Evolutionary conservation across 179 eudicot species (phyloP).

Genomic region (Actinidia arguta): DNA sequence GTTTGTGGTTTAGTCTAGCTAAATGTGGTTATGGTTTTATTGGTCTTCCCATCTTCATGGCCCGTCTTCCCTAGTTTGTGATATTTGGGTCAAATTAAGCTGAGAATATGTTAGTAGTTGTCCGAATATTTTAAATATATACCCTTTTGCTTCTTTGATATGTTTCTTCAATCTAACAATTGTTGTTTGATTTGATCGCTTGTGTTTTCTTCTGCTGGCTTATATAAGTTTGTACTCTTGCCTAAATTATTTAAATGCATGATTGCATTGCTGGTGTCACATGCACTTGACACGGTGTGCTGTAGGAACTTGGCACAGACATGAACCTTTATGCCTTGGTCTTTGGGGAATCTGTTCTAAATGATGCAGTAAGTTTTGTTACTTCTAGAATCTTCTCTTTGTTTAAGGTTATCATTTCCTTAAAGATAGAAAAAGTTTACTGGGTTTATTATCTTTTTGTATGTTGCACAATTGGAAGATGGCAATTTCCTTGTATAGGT

Average conservation of each 20-base stretch:
- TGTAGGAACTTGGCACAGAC: slow-evolving; percentile 97
- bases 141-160: not conserved
- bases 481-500: slow-evolving; percentile 99
- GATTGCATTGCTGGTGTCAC: slow-evolving; percentile 11
- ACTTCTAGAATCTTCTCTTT: slow-evolving; percentile 20
- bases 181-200: not conserved
- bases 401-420: slow-evolving; percentile 16
- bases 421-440: slow-evolving; percentile 27
- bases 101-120: not conserved
- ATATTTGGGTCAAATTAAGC: not conserved
- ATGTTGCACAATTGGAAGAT: slow-evolving; percentile 63
- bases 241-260: not conserved
- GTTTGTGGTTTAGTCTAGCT: not conserved
- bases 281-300: slow-evolving; percentile 14
- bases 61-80: too few relatives aligned
- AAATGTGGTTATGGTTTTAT: not conserved
- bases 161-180: not conserved
- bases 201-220: not conserved
- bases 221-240: not conserved
- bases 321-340: slow-evolving; percentile 96
- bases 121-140: not conserved
- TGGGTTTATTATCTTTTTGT: slow-evolving; percentile 27
- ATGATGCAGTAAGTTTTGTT: slow-evolving; percentile 87
- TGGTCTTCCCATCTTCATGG: not conserved
- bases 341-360: slow-evolving; percentile 98